Conservation (phyloP, 768 basidiomycete species). For the Terana coerulea region DNA sequence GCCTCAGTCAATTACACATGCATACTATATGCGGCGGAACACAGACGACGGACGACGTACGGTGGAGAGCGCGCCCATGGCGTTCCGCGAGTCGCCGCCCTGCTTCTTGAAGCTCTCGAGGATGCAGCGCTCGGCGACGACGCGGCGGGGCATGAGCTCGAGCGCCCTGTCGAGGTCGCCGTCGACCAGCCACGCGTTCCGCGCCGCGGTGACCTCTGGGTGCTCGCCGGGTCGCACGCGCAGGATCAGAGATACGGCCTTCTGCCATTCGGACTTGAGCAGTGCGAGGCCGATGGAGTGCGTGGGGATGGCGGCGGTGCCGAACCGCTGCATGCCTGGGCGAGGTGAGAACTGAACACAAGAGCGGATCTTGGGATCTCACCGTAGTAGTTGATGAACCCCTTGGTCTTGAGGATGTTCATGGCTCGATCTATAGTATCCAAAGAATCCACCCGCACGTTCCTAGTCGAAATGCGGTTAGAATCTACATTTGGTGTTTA, state of each 20-base stretch:
- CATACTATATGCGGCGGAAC: too few relatives aligned
- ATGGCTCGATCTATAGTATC: constrained; percentile 74
- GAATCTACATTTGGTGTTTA: not conserved
- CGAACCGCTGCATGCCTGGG: constrained; percentile 97
- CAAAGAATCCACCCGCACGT: constrained; percentile 73
- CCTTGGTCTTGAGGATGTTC: constrained; percentile 71
- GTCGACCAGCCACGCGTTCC: constrained; percentile 87
- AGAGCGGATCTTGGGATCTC: constrained; percentile 9
- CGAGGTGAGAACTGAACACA: not conserved
- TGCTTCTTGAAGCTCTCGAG: constrained; percentile 87
- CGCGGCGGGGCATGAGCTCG: constrained; percentile 81
- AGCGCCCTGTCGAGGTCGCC: constrained; percentile 78
- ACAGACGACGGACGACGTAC: constrained; percentile 36
- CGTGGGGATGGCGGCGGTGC: constrained; percentile 93
- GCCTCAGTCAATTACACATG: constrained; percentile 1
- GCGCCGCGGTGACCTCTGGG: constrained; percentile 80
- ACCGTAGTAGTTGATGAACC: constrained; percentile 99
- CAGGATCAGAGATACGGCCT: constrained; percentile 79
- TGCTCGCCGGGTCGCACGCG: constrained; percentile 86
- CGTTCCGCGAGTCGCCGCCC: constrained; percentile 72
- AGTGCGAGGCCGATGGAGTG: constrained; percentile 92
- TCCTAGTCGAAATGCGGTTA: constrained; percentile 52
- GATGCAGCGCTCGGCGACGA: constrained; percentile 90
- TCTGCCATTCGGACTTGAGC: constrained; percentile 86
- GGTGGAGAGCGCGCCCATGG: constrained; percentile 83